phyloP scores from a whole-genome alignment of 1,139 yeast genomes.

The Nakaseomyces sp. region DNA sequence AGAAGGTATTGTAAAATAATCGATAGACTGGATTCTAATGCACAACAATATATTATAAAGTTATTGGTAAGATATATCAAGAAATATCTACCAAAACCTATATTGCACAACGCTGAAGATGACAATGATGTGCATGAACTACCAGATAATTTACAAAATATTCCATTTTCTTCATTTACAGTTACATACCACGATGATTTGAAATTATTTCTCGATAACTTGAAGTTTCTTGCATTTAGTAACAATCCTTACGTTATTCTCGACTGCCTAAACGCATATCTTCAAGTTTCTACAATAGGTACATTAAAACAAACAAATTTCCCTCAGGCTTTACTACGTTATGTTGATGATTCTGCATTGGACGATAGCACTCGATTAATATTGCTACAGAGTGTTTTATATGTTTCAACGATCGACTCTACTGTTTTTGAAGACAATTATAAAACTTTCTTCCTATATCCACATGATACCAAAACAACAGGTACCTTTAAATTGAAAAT shows the following conservation, averaged over 20 bases:
- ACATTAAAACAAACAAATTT: conserved; percentile 42
- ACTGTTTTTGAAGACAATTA: conserved; percentile 41
- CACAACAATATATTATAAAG: conserved; percentile 56
- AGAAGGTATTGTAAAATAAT: conserved; percentile 52
- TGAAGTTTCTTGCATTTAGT: conserved; percentile 40
- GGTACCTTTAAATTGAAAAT: conserved; percentile 45
- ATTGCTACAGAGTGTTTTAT: conserved; percentile 38
- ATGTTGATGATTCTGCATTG: conserved; percentile 22
- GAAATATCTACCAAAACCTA: conserved; percentile 48
- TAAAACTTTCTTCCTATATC: conserved; percentile 50
- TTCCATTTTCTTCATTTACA: conserved; percentile 36
- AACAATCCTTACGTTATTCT: conserved; percentile 55
- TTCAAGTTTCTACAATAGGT: conserved; percentile 46
- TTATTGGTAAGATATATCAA: conserved; percentile 60
- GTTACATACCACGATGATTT: conserved; percentile 49
- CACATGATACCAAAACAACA: conserved; percentile 43
- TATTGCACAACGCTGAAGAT: conserved; percentile 27
- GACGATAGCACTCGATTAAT: conserved; percentile 34
- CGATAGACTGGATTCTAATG: conserved; percentile 61
- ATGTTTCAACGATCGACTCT: conserved; percentile 37
- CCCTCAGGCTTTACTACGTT: conserved; percentile 43
- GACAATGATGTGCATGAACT: conserved; percentile 31
- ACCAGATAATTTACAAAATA: conserved; percentile 37
- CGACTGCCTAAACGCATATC: conserved; percentile 49
- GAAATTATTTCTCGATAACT: conserved; percentile 41